These are phyloP conservation scores for Mesostigma viride DNA, from an alignment of 139 green algal species.

Conservation along the genomic window DNA sequence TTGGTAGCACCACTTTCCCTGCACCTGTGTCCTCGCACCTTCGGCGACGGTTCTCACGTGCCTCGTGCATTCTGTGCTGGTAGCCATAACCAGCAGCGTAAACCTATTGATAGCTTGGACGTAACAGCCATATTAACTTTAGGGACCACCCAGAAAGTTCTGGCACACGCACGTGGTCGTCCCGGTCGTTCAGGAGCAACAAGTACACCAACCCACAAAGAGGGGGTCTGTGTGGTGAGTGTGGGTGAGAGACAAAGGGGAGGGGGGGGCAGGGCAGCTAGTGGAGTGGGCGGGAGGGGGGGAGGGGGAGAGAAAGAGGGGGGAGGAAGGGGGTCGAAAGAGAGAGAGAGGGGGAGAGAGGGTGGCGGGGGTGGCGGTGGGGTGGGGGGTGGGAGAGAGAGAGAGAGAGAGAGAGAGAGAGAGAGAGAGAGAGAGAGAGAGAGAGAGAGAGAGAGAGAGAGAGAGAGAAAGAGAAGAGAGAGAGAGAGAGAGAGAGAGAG, in stretches of 20 bases:
- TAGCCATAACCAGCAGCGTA: too few relatives aligned
- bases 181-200: too few relatives aligned
- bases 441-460: background rate
- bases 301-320: conserved; percentile 6
- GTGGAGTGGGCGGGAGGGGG: background rate
- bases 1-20: too few relatives aligned
- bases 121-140: too few relatives aligned
- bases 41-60: too few relatives aligned
- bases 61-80: too few relatives aligned
- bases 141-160: too few relatives aligned
- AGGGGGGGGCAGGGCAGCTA: background rate
- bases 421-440: background rate
- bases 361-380: background rate
- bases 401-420: background rate
- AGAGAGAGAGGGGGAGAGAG: background rate
- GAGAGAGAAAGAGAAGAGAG: background rate
- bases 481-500: background rate
- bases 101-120: too few relatives aligned
- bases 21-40: too few relatives aligned
- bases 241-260: background rate
- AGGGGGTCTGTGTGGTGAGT: background rate
- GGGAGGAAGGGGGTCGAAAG: background rate
- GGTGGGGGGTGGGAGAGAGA: background rate
- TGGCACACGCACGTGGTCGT: too few relatives aligned
- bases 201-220: too few relatives aligned